Evolutionary conservation across 2,329 filamentous ascomycete genomes (phyloP), one percentile per base, ranked within the genome.

Genomic region (Microcera coccophila): DNA sequence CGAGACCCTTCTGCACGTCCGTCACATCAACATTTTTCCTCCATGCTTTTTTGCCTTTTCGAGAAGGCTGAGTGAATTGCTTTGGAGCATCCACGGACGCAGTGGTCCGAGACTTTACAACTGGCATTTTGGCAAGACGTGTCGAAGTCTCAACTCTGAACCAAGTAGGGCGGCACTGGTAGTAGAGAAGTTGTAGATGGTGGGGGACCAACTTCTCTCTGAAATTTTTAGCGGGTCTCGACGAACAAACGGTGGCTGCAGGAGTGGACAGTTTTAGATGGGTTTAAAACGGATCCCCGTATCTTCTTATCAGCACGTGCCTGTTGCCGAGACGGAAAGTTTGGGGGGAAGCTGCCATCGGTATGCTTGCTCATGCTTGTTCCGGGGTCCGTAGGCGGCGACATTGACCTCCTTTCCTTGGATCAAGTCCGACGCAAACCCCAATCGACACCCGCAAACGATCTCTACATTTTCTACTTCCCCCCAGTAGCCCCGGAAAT

Each of bases 21-120:
- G 87, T 85, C 49, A 97, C 80, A 68, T 98, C 89, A 66, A 98
- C 89, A 70, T 98, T 95, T 68, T 97, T 98, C 62, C 93, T 81
- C 93, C 93, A 98, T 22, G 93, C 91, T 72, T 95, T 97, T 71
- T 97, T 97, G 58, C 94, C 93, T 66, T 98, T 98, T 63, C 93
- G 79, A 4, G 91, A 97, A 19, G 90, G 81, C 67, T 98, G 93
- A 51, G 81, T 90, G 69, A 85, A 82, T 54, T 94, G 88, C 50
- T 84, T 81, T 10, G 90, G 90, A 15, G 87, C 85, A 26, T 75
- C 68, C 11, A 69, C 67, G 26, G 76, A 68, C 46, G 69, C 75
- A 31, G 72, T 65, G 9, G 53, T 53, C 37, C 66, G 67, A 36
- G 70, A 67, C 52, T 69, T 66, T 20, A 81, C 56, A 19, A 76